Evolutionary conservation across 768 basidiomycete species (phyloP).

Genomic region (Tulasnella sp.): DNA sequence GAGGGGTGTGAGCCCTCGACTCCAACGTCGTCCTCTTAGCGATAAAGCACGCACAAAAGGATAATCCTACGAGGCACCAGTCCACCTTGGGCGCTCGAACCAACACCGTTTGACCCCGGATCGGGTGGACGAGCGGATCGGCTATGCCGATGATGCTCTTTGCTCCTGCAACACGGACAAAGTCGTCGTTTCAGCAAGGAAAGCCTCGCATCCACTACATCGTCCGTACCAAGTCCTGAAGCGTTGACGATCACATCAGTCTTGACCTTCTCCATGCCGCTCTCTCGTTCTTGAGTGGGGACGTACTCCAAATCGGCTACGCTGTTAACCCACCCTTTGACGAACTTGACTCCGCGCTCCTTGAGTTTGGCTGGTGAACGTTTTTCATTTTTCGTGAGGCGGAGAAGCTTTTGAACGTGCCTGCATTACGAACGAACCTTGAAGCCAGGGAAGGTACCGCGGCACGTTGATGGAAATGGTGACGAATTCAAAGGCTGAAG

Average conservation of each 20-base stretch:
- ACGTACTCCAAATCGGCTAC: constrained; percentile 54
- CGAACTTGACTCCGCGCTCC: constrained; percentile 51
- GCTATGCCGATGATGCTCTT: constrained; percentile 78
- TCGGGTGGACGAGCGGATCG: constrained; percentile 71
- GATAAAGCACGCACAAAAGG: constrained; percentile 24
- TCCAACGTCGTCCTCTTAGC: too few relatives aligned
- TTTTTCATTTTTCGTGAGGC: too few relatives aligned
- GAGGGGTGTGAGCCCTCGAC: neutral
- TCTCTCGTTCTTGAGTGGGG: constrained; percentile 40
- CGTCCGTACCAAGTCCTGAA: constrained; percentile 54
- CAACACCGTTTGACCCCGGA: constrained; percentile 83
- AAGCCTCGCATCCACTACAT: too few relatives aligned
- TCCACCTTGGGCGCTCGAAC: constrained; percentile 69
- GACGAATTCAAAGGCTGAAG: constrained; percentile 50
- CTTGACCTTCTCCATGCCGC: constrained; percentile 38
- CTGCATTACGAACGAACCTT: constrained; percentile 39
- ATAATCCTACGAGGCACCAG: constrained; percentile 19
- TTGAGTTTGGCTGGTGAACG: constrained; percentile 42
- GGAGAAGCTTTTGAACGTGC: too few relatives aligned
- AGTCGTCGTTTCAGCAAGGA: neutral
- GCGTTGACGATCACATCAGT: constrained; percentile 57
- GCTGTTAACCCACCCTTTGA: constrained; percentile 49
- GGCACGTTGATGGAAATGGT: constrained; percentile 58
- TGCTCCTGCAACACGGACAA: constrained; percentile 53
- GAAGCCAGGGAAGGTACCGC: constrained; percentile 56